phyloP scores from a whole-genome alignment of 495 filamentous ascomycete species.

The Tetracladium marchalianum region DNA sequence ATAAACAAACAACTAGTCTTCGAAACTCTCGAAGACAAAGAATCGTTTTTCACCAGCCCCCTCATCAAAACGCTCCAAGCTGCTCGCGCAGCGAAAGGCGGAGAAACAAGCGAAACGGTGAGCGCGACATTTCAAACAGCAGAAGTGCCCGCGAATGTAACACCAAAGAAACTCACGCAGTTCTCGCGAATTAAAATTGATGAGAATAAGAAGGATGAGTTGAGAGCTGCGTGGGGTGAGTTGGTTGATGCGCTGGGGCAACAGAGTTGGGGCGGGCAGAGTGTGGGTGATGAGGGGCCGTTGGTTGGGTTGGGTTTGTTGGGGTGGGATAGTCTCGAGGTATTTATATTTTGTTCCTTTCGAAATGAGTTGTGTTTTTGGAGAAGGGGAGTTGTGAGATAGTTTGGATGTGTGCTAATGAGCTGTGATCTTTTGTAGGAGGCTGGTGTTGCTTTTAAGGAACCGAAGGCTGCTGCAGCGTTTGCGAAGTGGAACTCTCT shows the following conservation, averaged over 20 bases:
- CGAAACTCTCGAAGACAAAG: constrained; percentile 2
- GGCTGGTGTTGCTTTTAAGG: neutral
- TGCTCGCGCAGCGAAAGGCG: constrained; percentile 4
- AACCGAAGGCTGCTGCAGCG: neutral
- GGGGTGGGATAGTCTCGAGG: constrained; percentile 11
- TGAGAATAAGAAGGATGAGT: neutral
- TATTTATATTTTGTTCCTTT: neutral
- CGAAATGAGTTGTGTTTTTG: too few relatives aligned
- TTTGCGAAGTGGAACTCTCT: neutral
- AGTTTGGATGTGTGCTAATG: neutral
- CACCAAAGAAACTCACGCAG: constrained; percentile 4
- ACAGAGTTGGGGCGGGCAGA: constrained; percentile 3
- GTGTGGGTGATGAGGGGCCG: neutral
- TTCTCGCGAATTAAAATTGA: constrained; percentile 3
- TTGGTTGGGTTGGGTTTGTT: constrained; percentile 1
- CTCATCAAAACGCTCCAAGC: neutral
- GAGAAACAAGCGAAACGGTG: neutral
- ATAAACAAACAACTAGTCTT: constrained; percentile 6
- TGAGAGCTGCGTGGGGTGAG: constrained; percentile 5
- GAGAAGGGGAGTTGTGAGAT: too few relatives aligned
- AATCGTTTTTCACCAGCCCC: neutral
- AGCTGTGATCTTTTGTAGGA: neutral
- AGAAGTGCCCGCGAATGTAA: constrained; percentile 2
- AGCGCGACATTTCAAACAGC: constrained; percentile 1
- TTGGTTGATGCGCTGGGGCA: constrained; percentile 2